Base-by-base conservation (phyloP, 2,329 filamentous ascomycete species). In the Tolypocladium cylindrosporum region DNA sequence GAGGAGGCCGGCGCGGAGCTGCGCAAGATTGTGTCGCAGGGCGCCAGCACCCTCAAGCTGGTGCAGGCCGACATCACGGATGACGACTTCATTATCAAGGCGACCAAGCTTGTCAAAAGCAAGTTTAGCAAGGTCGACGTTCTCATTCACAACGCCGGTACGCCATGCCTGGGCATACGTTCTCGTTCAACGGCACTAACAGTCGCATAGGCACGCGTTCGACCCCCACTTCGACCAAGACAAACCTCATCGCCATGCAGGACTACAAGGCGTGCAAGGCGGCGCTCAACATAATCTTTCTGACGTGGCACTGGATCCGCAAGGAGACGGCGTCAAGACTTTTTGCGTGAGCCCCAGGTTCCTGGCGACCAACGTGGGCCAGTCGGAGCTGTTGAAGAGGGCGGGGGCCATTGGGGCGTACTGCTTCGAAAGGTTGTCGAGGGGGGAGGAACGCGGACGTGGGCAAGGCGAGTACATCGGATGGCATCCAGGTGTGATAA, bases 81-180 rank as follows among this genome's bases (percentile, higher is more conserved):
- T 21, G 82, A 86, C 64, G 67, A 71, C 0, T 82, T 79, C 0
- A 83, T 86, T 59, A 61, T 74, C 2, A 66, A 67, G 2, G 77
- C 78, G 0, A 75, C 75, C 59, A 69, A 77, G 34, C 58, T 69
- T 0, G 69, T 86, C 19, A 53, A 70, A 21, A 60, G 65, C n/a
- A 71, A 69, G 16, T 72, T 72, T 60, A 78, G 76, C 14, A 72
- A 67, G 14, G 43, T 86, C 2, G 82, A 86, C 55, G 68, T 72
- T 1, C 72, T 86, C 0, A 67, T 86, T 59, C 85, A 85, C 68
- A 85, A 86, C 57, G 83, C 78, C 0, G 82, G 79, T 75, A n/a
- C 27, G 45, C 8, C 27, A n/a, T 16, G 45, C 16, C 27, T 11
- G 36, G 31, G 31, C 31, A 34, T 34, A 9, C 31, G 31, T 8